A percentile compares a stretch with the other conserved stretches of the same genome.
Evolutionary conservation across 768 basidiomycete genomes (phyloP).

Genomic region (Boletus pseudo-olivaceus): DNA sequence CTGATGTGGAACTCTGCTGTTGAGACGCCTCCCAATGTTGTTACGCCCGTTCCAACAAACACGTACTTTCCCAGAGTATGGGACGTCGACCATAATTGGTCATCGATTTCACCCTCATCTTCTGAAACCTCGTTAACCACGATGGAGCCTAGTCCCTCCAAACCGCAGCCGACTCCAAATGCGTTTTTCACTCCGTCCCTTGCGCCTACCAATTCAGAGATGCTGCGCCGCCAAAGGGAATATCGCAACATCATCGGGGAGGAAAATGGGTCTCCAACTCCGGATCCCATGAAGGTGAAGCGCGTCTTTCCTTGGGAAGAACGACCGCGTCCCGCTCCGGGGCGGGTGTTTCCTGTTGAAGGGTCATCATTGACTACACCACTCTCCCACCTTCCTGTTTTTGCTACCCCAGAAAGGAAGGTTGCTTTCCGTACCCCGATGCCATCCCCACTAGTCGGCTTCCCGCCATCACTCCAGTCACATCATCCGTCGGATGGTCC

Average conservation of each 20-base stretch:
- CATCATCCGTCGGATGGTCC: constrained; percentile 85
- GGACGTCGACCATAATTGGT: constrained; percentile 54
- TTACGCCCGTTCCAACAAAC: constrained; percentile 55
- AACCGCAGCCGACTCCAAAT: constrained; percentile 16
- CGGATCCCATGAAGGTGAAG: constrained; percentile 71
- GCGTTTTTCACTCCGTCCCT: constrained; percentile 62
- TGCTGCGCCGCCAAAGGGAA: constrained; percentile 66
- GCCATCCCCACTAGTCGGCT: constrained; percentile 38
- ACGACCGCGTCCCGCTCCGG: constrained; percentile 59
- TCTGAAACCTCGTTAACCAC: constrained; percentile 25
- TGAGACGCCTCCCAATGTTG: constrained; percentile 73
- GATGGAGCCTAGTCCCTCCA: constrained; percentile 15
- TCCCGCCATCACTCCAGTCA: constrained; percentile 60
- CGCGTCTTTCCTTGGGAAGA: constrained; percentile 96
- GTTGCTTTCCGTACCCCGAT: constrained; percentile 20
- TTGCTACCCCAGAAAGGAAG: constrained; percentile 27
- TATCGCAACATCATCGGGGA: constrained; percentile 61
- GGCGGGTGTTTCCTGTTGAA: constrained; percentile 68
- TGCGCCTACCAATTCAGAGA: constrained; percentile 59
- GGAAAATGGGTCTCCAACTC: constrained; percentile 45
- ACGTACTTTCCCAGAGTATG: constrained; percentile 84
- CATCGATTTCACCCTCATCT: constrained; percentile 36
- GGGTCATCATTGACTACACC: constrained; percentile 47
- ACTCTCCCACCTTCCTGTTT: constrained; percentile 32
- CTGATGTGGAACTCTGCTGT: constrained; percentile 77